Percentiles rank a stretch among this genome's conserved stretches.
phyloP scores from a whole-genome alignment of 345 rosid species.

The Moringa oleifera region DNA sequence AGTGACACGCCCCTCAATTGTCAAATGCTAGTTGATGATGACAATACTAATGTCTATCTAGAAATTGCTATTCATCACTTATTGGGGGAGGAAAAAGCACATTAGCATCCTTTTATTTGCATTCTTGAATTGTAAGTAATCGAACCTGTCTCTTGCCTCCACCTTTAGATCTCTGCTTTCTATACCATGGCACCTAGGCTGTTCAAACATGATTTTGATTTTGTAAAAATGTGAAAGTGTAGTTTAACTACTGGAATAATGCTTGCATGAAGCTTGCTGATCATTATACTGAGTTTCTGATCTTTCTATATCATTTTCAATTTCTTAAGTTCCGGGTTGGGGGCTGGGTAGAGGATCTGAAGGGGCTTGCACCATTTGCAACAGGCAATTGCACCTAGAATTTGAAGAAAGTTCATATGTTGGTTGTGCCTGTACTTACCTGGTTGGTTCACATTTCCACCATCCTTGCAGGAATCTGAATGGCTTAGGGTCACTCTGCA shows the following conservation, averaged over 20 bases:
- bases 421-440: not conserved
- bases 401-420: slow-evolving; percentile 3
- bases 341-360: too few species aligned
- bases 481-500: slow-evolving; percentile 83
- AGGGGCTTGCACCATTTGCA: not conserved
- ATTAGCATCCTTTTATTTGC: too few species aligned
- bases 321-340: not conserved
- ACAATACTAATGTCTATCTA: too few species aligned
- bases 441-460: not conserved
- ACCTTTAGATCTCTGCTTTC: too few species aligned
- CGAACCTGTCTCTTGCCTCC: too few species aligned
- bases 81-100: too few species aligned
- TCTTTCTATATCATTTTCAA: not conserved
- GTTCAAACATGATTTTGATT: not conserved
- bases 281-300: not conserved
- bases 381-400: not conserved
- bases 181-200: too few species aligned
- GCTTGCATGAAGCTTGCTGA: not conserved
- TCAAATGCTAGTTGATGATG: too few species aligned
- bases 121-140: too few species aligned
- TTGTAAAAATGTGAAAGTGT: not conserved
- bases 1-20: too few species aligned
- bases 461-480: slow-evolving; percentile 54
- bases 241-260: not conserved
- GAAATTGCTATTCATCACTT: too few species aligned